Conservation (phyloP, 306 rosid species). For the Cucurbita pepo region DNA sequence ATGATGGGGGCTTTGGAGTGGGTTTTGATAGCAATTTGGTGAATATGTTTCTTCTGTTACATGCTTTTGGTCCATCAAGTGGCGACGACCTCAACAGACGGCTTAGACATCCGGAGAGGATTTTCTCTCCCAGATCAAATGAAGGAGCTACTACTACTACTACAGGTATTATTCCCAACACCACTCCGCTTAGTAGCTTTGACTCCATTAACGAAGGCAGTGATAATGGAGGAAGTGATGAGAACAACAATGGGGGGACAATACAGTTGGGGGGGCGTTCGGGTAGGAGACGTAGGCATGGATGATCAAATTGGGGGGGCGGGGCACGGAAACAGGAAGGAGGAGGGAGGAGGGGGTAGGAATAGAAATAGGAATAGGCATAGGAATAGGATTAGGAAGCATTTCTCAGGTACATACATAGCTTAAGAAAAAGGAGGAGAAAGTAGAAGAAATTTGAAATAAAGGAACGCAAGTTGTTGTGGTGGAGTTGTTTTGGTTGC, state of each 20-base stretch:
- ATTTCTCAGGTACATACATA: conserved; percentile 30
- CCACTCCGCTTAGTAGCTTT: conserved; percentile 23
- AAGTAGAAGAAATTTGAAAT: background rate
- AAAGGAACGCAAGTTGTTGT: background rate
- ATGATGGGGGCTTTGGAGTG: conserved; percentile 42
- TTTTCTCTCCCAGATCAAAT: conserved; percentile 22
- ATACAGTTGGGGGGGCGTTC: conserved; percentile 60
- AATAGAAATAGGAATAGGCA: conserved; percentile 26
- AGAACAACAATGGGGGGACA: conserved; percentile 23
- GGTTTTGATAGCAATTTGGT: conserved; percentile 54
- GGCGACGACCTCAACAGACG: conserved; percentile 49
- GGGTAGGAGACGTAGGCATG: conserved; percentile 52
- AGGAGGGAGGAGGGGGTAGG: conserved; percentile 35
- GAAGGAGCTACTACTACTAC: conserved; percentile 7
- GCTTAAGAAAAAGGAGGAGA: conserved; percentile 1
- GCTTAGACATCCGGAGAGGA: conserved; percentile 38
- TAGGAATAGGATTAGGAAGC: conserved; percentile 35
- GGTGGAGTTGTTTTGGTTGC: background rate
- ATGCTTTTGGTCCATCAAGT: conserved; percentile 60
- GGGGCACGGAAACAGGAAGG: conserved; percentile 2
- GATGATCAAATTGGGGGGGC: conserved; percentile 8
- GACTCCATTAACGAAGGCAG: conserved; percentile 44
- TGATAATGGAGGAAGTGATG: conserved; percentile 14
- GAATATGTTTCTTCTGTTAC: conserved; percentile 76
- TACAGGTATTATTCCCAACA: conserved; percentile 11